Evolutionary conservation across 192 early-diverging fungal species (phyloP), one percentile per base, ranked within the genome.

Genomic region (Gaertneriomyces sp.): DNA sequence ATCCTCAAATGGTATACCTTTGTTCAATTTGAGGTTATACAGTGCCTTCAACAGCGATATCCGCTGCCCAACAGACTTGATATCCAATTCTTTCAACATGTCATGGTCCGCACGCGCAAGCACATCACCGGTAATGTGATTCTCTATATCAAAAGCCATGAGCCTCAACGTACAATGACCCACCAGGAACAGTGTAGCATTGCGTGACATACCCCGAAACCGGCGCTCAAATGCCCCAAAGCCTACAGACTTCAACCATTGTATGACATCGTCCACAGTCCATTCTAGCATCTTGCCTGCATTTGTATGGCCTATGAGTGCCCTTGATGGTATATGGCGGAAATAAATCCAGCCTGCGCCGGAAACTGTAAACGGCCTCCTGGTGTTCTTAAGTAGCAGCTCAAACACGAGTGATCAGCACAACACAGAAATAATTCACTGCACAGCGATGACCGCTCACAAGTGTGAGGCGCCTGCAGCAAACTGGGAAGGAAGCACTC

Each of bases 21-120:
- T 81, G 43, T 85, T 80, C 58, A 90, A 70, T 74, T 95, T 93
- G 16, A 92, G 70, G 49, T 89, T 85, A 57, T 93, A 94, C 54
- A 98, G 89, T 9, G 91, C 88, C 61, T 90, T 91, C 46, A 98
- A 81, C n/a, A 98, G 81, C n/a, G 85, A 77, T 20, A 97, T 79
- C 33, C 96, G 79, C 49, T 91, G 88, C 3, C 96, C 96, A 12
- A 97, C 85, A 2, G 92, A 89, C 51, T 76, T 78, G 49, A 98
- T 84, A 5, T 86, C 88, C 54, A 98, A 74, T 64, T 95, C 94
- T 73, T 89, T 91, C 60, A 98, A 79, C 42, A 95, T 83, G 50
- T 89, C 91, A 75, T 97, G 93, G 76, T 95, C 92, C 16, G 95
- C 86, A 69, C 91, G 85, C 42, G 92, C 74, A 5, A 98, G 81